phyloP scores from a whole-genome alignment of 225 moss, liverwort and hornwort species.

The Rhytidiadelphus loreus region DNA sequence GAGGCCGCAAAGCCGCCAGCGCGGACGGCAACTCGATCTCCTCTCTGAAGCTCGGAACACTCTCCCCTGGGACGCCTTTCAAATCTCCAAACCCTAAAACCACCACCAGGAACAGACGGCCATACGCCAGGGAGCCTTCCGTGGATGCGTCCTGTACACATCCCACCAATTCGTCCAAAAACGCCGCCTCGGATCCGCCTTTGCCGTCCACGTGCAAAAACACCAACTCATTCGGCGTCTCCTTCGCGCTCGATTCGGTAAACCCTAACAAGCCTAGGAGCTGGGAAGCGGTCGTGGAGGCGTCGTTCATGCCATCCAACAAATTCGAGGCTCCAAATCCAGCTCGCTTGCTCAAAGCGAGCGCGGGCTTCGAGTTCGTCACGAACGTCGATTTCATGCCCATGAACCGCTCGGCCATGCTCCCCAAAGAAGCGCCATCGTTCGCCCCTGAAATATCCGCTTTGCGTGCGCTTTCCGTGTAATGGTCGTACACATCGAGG shows the following conservation, averaged over 20 bases:
- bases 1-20: slow-evolving; percentile 55
- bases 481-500: slow-evolving; percentile 34
- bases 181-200: slow-evolving; percentile 23
- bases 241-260: slow-evolving; percentile 19
- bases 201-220: slow-evolving; percentile 45
- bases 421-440: neutral
- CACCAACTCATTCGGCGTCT: slow-evolving; percentile 46
- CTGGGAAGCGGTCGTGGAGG: neutral
- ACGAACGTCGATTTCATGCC: slow-evolving; percentile 41
- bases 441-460: slow-evolving; percentile 1
- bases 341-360: slow-evolving; percentile 30
- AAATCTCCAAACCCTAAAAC: slow-evolving; percentile 72
- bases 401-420: slow-evolving; percentile 44
- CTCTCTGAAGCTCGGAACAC: slow-evolving; percentile 17
- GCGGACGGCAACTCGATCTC: slow-evolving; percentile 19
- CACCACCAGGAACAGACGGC: slow-evolving; percentile 61
- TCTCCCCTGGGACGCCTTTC: neutral
- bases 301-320: neutral
- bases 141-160: slow-evolving; percentile 29
- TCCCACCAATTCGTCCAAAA: slow-evolving; percentile 54
- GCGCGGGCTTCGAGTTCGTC: slow-evolving; percentile 29
- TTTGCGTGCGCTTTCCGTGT: slow-evolving; percentile 24
- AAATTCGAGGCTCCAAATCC: slow-evolving; percentile 10
- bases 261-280: slow-evolving; percentile 51
- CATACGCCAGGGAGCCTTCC: slow-evolving; percentile 61